Percentiles rank a stretch among this genome's conserved stretches.
phyloP scores from a whole-genome alignment of 495 filamentous ascomycete genomes.

The Annulohypoxylon bovei region DNA sequence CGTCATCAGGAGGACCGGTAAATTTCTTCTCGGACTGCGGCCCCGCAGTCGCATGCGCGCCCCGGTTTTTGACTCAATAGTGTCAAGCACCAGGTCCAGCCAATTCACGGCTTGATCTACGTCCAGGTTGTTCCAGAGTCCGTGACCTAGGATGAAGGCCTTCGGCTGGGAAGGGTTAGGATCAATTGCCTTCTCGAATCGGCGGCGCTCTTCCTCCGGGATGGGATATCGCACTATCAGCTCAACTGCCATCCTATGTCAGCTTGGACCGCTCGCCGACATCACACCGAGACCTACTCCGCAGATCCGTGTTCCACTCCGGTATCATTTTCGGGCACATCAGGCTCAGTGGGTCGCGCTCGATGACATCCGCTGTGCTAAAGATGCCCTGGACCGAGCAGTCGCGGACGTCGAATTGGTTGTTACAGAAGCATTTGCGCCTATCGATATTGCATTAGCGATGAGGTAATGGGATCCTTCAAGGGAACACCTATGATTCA shows the following conservation, averaged over 20 bases:
- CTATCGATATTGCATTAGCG: constrained; percentile 41
- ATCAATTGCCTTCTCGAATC: constrained; percentile 51
- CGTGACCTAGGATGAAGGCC: constrained; percentile 62
- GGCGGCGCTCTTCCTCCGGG: constrained; percentile 53
- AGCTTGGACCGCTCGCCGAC: constrained; percentile 10
- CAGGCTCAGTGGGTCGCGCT: constrained; percentile 57
- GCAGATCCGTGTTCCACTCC: constrained; percentile 53
- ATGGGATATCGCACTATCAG: constrained; percentile 61
- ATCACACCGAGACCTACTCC: constrained; percentile 31
- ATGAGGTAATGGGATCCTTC: background rate
- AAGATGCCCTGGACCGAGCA: constrained; percentile 65
- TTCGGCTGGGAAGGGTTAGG: constrained; percentile 51
- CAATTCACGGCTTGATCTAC: constrained; percentile 56
- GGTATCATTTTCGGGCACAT: constrained; percentile 54
- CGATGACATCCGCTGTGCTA: constrained; percentile 60
- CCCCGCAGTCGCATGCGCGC: constrained; percentile 31
- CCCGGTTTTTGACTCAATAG: constrained; percentile 42
- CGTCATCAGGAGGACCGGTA: constrained; percentile 59
- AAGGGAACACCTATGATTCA: background rate
- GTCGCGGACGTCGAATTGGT: constrained; percentile 62
- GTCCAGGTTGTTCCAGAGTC: constrained; percentile 63
- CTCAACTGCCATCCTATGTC: constrained; percentile 51
- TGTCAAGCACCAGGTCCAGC: constrained; percentile 54
- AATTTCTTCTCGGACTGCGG: constrained; percentile 33
- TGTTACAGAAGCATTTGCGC: constrained; percentile 62